Base-by-base conservation (phyloP, 176 grass and related monocot genomes). In the Neostapfia colusana region DNA sequence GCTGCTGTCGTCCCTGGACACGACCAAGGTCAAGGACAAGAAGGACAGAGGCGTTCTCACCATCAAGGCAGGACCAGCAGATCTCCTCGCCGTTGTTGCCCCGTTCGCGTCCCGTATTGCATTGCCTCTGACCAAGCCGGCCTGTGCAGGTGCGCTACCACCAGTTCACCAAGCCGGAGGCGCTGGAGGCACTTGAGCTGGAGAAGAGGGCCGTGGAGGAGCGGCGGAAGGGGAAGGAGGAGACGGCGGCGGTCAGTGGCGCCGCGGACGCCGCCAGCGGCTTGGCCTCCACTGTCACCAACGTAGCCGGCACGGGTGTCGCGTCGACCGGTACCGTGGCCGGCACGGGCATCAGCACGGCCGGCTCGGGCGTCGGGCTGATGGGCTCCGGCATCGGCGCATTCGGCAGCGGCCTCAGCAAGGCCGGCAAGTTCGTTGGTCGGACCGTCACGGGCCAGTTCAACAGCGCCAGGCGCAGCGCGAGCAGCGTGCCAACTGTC, bases 1-100 rank as follows among this genome's bases (percentile, higher is more conserved):
- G 46, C 84, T 99, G 76, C 85, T 99, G 28, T 66, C 95, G 61
- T 99, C 89, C 38, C 91, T 99, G 21, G 95, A 95, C 86, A 95
- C 91, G 36, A 87, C 90, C 65, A 99, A 99, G 87, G 89, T 95
- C 38, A 99, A 95, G 90, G 91, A 99, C 80, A 99, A 92, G 87
- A 95, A 95, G 85, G 95, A 99, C 74, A 83, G 95, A 46, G 87
- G 95, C 53, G 75, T 79, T 55, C 87, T 99, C 65, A 90, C 65
- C 31, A 59, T 95, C 67, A 99, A 95, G 95, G 95, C 85, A 72
- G 63, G 62, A 46, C 14, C 62, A 21, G 13, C 38, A 10, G 26
- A 66, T 37, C 6, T 14, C 24, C 31, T 16, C 54, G 25, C 42
- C n/a, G 9, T 27, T 56, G 24, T 11, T 27, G 5, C 2, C 3